A percentile compares a stretch with the other conserved stretches of the same genome.
These are phyloP conservation scores for Nectriaceae sp. DNA, from an alignment of 2,329 filamentous ascomycete species.

Conservation along the genomic window DNA sequence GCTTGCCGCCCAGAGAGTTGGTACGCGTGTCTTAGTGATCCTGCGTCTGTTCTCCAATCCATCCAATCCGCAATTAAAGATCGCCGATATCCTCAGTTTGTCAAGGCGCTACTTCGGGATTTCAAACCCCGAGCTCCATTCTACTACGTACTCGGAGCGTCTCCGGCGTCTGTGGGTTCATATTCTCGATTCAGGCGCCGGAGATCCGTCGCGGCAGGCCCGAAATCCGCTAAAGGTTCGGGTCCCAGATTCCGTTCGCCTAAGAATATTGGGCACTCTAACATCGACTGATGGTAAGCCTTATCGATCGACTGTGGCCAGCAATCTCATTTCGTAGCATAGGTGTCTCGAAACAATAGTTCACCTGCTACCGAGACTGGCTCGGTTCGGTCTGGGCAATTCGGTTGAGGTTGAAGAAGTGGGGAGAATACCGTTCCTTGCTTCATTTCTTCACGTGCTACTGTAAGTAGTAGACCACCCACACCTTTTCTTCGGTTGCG, in stretches of 20 bases:
- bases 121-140: background rate
- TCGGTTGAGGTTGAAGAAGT: background rate
- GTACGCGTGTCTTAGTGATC: background rate
- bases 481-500: background rate
- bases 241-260: constrained; percentile 1
- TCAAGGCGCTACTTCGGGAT: background rate
- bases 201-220: constrained; percentile 3
- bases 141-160: background rate
- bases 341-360: background rate
- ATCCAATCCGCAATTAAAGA: background rate
- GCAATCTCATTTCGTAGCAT: background rate
- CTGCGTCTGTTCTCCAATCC: constrained; percentile 4
- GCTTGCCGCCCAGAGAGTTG: constrained; percentile 4
- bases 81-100: background rate
- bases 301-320: background rate
- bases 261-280: background rate
- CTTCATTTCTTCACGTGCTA: background rate
- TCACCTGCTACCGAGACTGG: background rate
- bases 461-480: background rate
- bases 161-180: too few species aligned
- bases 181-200: constrained; percentile 1
- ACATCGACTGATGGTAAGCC: background rate
- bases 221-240: background rate
- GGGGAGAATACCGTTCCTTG: too few species aligned
- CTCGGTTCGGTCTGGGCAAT: background rate